Base-by-base conservation (phyloP, 129 eudicot genomes). In the Artemisia annua region DNA sequence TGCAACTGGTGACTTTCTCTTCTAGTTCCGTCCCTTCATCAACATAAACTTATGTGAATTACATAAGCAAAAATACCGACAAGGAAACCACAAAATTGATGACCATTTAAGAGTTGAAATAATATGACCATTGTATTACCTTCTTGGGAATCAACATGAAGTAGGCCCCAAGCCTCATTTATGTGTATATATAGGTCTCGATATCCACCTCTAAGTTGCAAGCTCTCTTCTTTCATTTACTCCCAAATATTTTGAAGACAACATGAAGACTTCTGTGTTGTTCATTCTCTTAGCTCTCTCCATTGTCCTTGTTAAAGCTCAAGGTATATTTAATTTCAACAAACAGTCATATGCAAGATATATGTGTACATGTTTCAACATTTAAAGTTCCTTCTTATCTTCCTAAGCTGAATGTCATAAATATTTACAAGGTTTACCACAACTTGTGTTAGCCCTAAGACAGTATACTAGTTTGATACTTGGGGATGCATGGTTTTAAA, bases 251-350 rank as follows among this genome's bases (percentile, higher is more conserved):
- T 24, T 30, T 12, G 19, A 70, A 71, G 59, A 52, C 67, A 65
- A 70, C 62, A 87, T 82, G 93, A 87, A 49, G 87, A 53, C 59
- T 54, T 74, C 74, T 57, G 43, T 75, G 39, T 20, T 85, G 18
- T 35, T 75, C 58, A 66, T 43, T 60, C 64, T 82, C 64, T 74
- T 85, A 2, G 66, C 80, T 74, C 50, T 89, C 73, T 82, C 83
- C 50, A 30, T 68, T 67, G 58, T 84, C 57, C 53, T 82, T 43
- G 79, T 66, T 84, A 82, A 83, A 70, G 86, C 82, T 82, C 87
- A 84, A 69, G 96, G 96, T 86, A 86, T 72, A 71, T 52, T 74
- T 30, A 32, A 39, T 61, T 61, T 15, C 48, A 19, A 56, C 48
- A 57, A 0, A 44, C 17, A 60, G 7, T 19, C 18, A 24, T 26